A percentile compares a stretch with the other conserved stretches of the same genome.
These are phyloP conservation scores for Rhynchosporium agropyri DNA, from an alignment of 2,329 filamentous ascomycete species.

Conservation along the genomic window DNA sequence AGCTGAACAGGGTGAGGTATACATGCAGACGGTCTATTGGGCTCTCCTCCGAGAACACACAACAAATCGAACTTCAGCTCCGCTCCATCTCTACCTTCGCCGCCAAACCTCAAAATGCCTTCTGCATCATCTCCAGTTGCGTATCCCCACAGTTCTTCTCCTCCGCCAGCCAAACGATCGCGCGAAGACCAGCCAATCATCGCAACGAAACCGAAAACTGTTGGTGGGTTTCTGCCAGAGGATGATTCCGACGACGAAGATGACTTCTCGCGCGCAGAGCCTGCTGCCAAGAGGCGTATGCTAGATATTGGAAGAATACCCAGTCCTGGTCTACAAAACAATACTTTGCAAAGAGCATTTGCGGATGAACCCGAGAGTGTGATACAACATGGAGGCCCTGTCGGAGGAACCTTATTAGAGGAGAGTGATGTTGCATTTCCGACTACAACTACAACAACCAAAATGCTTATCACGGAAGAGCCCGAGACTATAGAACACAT, in stretches of 20 bases:
- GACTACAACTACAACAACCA: background rate
- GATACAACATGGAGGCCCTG: constrained; percentile 12
- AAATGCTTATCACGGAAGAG: background rate
- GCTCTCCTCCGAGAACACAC: constrained; percentile 32
- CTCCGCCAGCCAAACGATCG: constrained; percentile 44
- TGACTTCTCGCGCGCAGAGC: constrained; percentile 40
- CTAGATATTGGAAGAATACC: constrained; percentile 39
- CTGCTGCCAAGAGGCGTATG: constrained; percentile 50
- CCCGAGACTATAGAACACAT: constrained; percentile 6
- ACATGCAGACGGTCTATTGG: constrained; percentile 28
- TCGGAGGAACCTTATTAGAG: constrained; percentile 26
- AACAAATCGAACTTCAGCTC: constrained; percentile 15
- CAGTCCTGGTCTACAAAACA: constrained; percentile 13
- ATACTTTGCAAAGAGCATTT: background rate
- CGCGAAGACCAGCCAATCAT: constrained; percentile 43
- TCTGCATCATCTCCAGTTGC: constrained; percentile 61
- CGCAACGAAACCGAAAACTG: constrained; percentile 42
- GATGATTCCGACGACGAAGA: constrained; percentile 48
- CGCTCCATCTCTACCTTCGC: constrained; percentile 43
- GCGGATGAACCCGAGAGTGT: background rate
- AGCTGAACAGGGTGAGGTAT: background rate
- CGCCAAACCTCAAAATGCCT: constrained; percentile 52
- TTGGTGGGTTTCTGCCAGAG: constrained; percentile 50
- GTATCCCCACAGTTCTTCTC: constrained; percentile 40
- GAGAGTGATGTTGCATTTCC: constrained; percentile 9